phyloP scores from a whole-genome alignment of 345 rosid species.

The Salix viminalis region DNA sequence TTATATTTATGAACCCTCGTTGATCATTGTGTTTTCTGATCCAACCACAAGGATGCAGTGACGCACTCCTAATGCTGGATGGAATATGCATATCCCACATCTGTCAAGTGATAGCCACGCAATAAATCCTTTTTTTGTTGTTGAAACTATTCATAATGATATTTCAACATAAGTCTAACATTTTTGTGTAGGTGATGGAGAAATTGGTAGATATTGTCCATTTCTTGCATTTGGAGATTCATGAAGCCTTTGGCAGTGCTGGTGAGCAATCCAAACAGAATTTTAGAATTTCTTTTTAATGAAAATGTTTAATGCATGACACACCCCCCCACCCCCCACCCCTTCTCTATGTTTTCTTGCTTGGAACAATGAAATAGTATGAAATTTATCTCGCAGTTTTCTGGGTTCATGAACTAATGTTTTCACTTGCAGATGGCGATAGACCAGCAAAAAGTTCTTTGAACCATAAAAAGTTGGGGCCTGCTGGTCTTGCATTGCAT shows the following conservation, averaged over 20 bases:
- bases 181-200: conserved; percentile 75
- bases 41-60: background rate
- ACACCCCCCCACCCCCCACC: accelerated
- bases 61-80: background rate
- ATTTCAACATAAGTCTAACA: background rate
- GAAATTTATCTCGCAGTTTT: background rate
- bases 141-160: background rate
- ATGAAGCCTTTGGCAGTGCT: conserved; percentile 76
- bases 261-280: conserved; percentile 42
- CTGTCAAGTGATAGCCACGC: background rate
- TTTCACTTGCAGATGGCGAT: conserved; percentile 56
- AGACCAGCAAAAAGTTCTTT: conserved; percentile 30
- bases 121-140: background rate
- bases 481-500: conserved; percentile 96
- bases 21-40: background rate
- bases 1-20: background rate
- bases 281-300: background rate
- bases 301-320: background rate
- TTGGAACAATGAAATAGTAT: background rate
- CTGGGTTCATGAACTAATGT: background rate
- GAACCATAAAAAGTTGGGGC: conserved; percentile 62
- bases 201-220: conserved; percentile 89
- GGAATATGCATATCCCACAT: background rate
- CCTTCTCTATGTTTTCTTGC: background rate
- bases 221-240: conserved; percentile 91